Base-by-base conservation (phyloP, 306 rosid genomes). In the Trichosanthes truncata region DNA sequence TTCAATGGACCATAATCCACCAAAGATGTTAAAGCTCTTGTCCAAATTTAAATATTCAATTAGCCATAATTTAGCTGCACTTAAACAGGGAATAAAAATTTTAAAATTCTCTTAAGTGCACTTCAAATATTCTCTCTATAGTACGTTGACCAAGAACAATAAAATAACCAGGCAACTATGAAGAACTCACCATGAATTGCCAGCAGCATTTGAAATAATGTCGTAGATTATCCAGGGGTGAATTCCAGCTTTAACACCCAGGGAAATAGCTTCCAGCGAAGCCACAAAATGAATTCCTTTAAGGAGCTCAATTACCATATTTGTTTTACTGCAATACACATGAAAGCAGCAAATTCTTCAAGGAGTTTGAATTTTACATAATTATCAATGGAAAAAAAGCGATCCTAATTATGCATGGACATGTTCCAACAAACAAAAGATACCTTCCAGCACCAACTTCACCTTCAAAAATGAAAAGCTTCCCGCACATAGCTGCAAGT, bases 131-230 rank as follows among this genome's bases (percentile, higher is more conserved):
- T 38, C 15, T 20, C 73, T 4, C 29, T n/a, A 38, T 20, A 48
- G 33, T 46, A 74, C 52, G 23, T 13, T 48, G 45, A 35, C 26
- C 35, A 23, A 63, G 33, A 62, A 74, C 49, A 59, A 71, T 18
- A 74, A 75, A 71, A 40, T 62, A 35, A 4, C 73, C 36, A 57
- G 43, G n/a, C 8, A 56, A 38, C 13, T 60, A 60, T 61, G 23
- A 59, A 49, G 79, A n/a, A 79, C 89, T 3, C 80, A 91, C 98
- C 98, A 94, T 66, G 98, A 94, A 85, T 86, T 94, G 81, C 98
- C 98, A 62, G 98, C 97, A 31, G 97, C 97, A 81, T 94, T 92
- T 78, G 98, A 94, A 84, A 94, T 92, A 78, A 94, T 94, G 83
- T 89, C 91, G 78, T 87, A 89, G 83, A 94, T 88, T 61, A 92